Evolutionary conservation across 805 yeast species (phyloP).

Genomic region (Saccharomycopsis vini): DNA sequence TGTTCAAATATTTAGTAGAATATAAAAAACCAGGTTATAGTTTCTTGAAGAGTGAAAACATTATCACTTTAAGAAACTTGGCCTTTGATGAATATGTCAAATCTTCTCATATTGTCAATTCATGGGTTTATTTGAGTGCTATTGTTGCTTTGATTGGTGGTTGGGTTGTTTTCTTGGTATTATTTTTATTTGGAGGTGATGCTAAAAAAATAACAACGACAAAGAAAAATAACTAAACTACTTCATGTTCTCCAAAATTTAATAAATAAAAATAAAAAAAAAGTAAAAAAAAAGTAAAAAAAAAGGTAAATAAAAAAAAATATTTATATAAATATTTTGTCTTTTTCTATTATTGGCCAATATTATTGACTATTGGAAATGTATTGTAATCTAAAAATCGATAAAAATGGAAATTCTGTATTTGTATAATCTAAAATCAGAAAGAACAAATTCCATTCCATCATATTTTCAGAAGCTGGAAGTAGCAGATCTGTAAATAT

Average conservation of each 20-base stretch:
- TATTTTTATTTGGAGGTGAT: constrained; percentile 30
- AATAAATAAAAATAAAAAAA: too few species aligned
- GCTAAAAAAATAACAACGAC: constrained; percentile 7
- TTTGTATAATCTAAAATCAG: too few species aligned
- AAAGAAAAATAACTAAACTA: constrained; percentile 10
- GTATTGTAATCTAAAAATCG: too few species aligned
- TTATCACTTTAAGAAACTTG: constrained; percentile 82
- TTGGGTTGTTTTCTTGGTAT: constrained; percentile 70
- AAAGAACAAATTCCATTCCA: too few species aligned
- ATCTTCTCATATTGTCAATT: constrained; percentile 85
- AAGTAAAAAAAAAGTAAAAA: too few species aligned
- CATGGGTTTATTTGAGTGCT: constrained; percentile 83
- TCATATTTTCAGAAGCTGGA: too few species aligned
- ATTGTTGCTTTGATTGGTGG: constrained; percentile 59
- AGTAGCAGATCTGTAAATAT: too few species aligned
- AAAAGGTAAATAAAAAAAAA: too few species aligned
- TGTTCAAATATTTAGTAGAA: constrained; percentile 76
- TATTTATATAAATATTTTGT: too few species aligned
- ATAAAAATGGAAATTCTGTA: too few species aligned
- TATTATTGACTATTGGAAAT: too few species aligned
- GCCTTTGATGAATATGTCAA: constrained; percentile 94
- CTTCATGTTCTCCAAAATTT: background rate
- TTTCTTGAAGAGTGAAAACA: constrained; percentile 53
- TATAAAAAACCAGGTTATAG: constrained; percentile 73
- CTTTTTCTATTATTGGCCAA: too few species aligned